A percentile compares a stretch with the other conserved stretches of the same genome.
Conservation (phyloP, 2,329 filamentous ascomycete species). For the Coleophoma eucalyptorum region DNA sequence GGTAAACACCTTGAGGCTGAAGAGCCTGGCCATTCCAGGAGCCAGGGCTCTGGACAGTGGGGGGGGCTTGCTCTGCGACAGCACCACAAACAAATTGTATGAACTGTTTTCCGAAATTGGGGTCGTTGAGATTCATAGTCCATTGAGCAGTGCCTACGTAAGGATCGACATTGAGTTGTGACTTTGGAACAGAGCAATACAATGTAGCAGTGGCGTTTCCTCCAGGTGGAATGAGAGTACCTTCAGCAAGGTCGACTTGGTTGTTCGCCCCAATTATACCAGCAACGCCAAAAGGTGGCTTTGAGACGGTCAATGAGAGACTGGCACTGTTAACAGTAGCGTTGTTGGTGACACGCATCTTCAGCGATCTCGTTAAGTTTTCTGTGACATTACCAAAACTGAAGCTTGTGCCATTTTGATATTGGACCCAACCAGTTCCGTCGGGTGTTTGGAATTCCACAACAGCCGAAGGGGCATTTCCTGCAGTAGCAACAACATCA, state of each 20-base stretch:
- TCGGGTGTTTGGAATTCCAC: slow-evolving; percentile 52
- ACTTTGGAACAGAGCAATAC: slow-evolving; percentile 51
- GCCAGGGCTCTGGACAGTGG: slow-evolving; percentile 13
- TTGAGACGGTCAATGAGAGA: slow-evolving; percentile 55
- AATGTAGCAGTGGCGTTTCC: slow-evolving; percentile 47
- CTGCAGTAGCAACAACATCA: slow-evolving; percentile 44
- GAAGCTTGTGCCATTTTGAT: slow-evolving; percentile 39
- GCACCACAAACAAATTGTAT: slow-evolving; percentile 49
- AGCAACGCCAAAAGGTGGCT: slow-evolving; percentile 53
- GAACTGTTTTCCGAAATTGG: slow-evolving; percentile 44
- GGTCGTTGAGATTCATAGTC: slow-evolving; percentile 56
- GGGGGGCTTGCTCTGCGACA: slow-evolving; percentile 48
- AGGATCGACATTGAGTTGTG: slow-evolving; percentile 51
- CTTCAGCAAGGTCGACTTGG: slow-evolving; percentile 53
- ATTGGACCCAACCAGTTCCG: slow-evolving; percentile 45
- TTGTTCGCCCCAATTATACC: slow-evolving; percentile 52
- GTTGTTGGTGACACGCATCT: slow-evolving; percentile 54
- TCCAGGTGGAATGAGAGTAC: slow-evolving; percentile 44
- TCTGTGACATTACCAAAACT: slow-evolving; percentile 52
- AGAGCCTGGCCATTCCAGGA: slow-evolving; percentile 16
- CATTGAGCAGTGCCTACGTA: slow-evolving; percentile 45
- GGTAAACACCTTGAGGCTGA: slow-evolving; percentile 38
- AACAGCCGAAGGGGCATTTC: slow-evolving; percentile 42
- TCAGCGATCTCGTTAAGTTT: slow-evolving; percentile 42
- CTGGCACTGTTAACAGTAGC: slow-evolving; percentile 44